Percentiles rank a stretch among this genome's conserved stretches.
Conservation (phyloP, 441 rosid genomes). For the Lepidium campestre region DNA sequence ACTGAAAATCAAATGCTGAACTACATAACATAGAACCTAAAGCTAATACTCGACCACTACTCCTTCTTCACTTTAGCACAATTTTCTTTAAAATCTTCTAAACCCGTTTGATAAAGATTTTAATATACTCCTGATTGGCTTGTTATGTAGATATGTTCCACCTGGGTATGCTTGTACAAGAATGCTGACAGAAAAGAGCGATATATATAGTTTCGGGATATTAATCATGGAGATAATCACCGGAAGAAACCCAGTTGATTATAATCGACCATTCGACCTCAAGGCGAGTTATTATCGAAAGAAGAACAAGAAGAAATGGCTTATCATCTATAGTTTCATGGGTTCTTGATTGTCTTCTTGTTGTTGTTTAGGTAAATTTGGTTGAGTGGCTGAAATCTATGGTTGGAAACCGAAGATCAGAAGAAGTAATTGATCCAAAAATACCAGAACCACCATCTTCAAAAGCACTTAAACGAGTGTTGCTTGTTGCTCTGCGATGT, state of each 20-base stretch:
- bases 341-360: no score
- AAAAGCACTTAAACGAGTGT: slow-evolving; percentile 79
- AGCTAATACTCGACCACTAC: no score
- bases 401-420: slow-evolving; percentile 85
- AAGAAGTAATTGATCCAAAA: slow-evolving; percentile 89
- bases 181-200: slow-evolving; percentile 93
- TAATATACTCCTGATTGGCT: slow-evolving; percentile 3
- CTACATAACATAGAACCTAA: no score
- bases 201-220: slow-evolving; percentile 87
- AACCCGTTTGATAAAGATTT: no score
- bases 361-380: slow-evolving; percentile 54
- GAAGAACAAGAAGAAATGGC: no score
- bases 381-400: slow-evolving; percentile 88
- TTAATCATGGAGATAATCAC: slow-evolving; percentile 88
- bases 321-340: no score
- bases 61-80: no score
- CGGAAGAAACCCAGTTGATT: slow-evolving; percentile 90
- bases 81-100: no score
- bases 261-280: slow-evolving; percentile 72
- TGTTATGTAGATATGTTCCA: slow-evolving; percentile 67
- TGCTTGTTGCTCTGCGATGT: slow-evolving; percentile 84
- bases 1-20: no score
- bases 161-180: slow-evolving; percentile 99
- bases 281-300: no score
- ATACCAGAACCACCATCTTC: slow-evolving; percentile 77